Conservation (phyloP, 1,284 basidiomycete genomes). For the Rhodotorula sp. region DNA sequence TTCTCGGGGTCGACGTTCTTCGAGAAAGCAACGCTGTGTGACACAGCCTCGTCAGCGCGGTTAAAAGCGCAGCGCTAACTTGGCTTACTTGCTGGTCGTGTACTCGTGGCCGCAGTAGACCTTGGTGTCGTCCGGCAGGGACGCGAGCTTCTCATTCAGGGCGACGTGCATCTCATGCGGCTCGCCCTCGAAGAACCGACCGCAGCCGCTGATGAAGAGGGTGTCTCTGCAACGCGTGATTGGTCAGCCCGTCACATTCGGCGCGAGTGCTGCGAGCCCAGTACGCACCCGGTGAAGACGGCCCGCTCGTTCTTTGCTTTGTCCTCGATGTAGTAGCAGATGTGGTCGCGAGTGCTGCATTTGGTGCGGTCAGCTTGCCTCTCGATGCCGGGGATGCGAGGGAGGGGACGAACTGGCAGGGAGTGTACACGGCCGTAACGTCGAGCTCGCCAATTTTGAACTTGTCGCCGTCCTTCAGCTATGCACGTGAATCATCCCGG, state of each 20-base stretch:
- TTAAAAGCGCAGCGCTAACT: too few relatives aligned
- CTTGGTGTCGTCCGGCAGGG: slow-evolving; percentile 74
- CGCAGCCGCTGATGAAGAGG: slow-evolving; percentile 88
- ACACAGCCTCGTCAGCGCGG: too few relatives aligned
- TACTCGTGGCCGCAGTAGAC: slow-evolving; percentile 94
- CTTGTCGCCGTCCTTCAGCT: slow-evolving; percentile 26
- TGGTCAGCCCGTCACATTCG: too few relatives aligned
- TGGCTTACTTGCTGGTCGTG: slow-evolving; percentile 54
- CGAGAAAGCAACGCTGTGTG: slow-evolving; percentile 45
- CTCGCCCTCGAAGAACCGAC: slow-evolving; percentile 94
- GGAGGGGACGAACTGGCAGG: slow-evolving; percentile 46
- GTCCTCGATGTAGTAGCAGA: slow-evolving; percentile 78
- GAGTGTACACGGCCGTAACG: slow-evolving; percentile 64
- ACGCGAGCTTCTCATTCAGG: slow-evolving; percentile 63
- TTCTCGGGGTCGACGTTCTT: slow-evolving; percentile 63
- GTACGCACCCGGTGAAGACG: slow-evolving; percentile 86
- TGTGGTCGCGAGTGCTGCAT: slow-evolving; percentile 95
- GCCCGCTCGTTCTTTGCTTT: slow-evolving; percentile 61
- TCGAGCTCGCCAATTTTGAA: slow-evolving; percentile 38
- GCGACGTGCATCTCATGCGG: slow-evolving; percentile 79
- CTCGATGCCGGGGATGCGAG: too few relatives aligned
- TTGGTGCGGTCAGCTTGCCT: too few relatives aligned
- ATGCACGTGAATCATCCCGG: not conserved
- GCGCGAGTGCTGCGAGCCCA: too few relatives aligned
- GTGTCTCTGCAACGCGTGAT: slow-evolving; percentile 70